A percentile compares a stretch with the other conserved stretches of the same genome.
Conservation (phyloP, 257 asterid species). For the Lantana camara region DNA sequence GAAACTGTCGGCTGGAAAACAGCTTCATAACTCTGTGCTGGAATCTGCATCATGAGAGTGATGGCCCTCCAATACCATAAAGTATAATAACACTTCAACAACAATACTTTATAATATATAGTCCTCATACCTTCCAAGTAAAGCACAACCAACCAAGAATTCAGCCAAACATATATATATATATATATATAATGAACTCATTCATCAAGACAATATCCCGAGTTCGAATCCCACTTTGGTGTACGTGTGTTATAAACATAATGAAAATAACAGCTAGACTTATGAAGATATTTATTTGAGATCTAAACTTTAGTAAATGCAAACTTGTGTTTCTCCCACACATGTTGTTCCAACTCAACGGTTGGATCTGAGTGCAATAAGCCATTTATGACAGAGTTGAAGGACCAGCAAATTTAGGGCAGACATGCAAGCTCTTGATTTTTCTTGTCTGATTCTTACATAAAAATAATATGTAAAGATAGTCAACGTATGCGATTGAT, state of each 20-base stretch:
- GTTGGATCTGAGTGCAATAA: not conserved
- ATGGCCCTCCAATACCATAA: not conserved
- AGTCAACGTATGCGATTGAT: not conserved
- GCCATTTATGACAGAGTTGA: not conserved
- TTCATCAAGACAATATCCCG: no score
- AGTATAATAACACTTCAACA: not conserved
- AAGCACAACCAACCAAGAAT: no score
- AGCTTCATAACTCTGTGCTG: not conserved
- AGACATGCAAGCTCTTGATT: not conserved
- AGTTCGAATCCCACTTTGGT: no score
- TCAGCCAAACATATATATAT: no score
- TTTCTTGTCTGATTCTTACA: not conserved
- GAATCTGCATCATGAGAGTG: conserved; percentile 7
- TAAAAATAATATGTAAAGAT: not conserved
- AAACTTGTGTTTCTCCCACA: not conserved
- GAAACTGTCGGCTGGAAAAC: not conserved
- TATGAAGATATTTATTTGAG: not conserved
- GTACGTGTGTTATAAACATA: no score
- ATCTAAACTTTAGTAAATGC: not conserved
- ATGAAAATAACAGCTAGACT: no score
- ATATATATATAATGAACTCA: no score
- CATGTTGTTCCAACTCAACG: not conserved
- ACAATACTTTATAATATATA: not conserved
- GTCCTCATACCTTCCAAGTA: not conserved
- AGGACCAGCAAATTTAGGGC: not conserved